These are phyloP conservation scores for Macrolepiota fuliginosa DNA, from an alignment of 768 basidiomycete genomes.

Conservation along the genomic window DNA sequence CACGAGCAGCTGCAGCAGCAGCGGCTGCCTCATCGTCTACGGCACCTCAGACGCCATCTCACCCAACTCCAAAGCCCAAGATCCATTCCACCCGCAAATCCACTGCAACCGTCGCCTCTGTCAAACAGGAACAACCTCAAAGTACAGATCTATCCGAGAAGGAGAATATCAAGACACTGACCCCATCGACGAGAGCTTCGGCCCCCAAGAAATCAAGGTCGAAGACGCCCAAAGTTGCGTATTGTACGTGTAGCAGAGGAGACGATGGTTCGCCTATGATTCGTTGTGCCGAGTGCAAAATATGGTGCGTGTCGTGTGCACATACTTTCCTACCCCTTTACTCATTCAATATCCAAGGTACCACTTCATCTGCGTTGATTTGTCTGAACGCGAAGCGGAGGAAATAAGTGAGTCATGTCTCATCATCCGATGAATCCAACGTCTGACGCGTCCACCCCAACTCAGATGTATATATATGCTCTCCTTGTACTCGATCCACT, in stretches of 20 bases:
- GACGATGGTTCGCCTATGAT: conserved; percentile 87
- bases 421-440: not conserved
- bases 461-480: conserved; percentile 57
- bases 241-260: conserved; percentile 64
- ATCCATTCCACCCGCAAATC: conserved; percentile 13
- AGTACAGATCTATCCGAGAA: conserved; percentile 20
- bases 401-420: conserved; percentile 65
- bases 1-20: conserved; percentile 30
- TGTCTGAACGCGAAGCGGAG: conserved; percentile 63
- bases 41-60: conserved; percentile 7
- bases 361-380: conserved; percentile 75
- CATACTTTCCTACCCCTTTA: not conserved
- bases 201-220: conserved; percentile 16
- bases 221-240: conserved; percentile 25
- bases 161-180: conserved; percentile 22
- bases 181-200: conserved; percentile 15
- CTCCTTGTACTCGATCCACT: conserved; percentile 55
- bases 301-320: conserved; percentile 52
- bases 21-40: conserved; percentile 18
- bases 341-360: conserved; percentile 49
- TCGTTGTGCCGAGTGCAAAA: conserved; percentile 63
- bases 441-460: not conserved
- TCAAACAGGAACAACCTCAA: conserved; percentile 8
- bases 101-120: not conserved
- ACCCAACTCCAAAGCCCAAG: conserved; percentile 10